Percentiles rank a stretch among this genome's conserved stretches.
Evolutionary conservation across 352 stramenopile genomes (phyloP).

Genomic region (Pythium utonaiense): DNA sequence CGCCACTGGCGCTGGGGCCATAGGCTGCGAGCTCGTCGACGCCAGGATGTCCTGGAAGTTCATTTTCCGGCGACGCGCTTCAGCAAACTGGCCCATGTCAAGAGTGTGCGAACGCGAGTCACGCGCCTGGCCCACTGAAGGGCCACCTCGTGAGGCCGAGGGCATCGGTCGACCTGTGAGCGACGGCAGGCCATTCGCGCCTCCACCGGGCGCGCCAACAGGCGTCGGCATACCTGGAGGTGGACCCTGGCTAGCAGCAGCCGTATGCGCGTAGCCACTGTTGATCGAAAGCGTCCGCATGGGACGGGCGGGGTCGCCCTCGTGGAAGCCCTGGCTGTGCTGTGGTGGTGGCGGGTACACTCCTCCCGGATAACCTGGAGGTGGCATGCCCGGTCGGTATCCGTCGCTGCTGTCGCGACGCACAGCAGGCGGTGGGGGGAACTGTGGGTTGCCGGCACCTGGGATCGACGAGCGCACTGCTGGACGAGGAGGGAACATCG

Average conservation of each 20-base stretch:
- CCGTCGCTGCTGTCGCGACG: constrained; percentile 36
- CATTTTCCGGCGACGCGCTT: constrained; percentile 79
- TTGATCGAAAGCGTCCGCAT: constrained; percentile 68
- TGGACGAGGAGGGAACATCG: constrained; percentile 63
- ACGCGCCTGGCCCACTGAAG: constrained; percentile 67
- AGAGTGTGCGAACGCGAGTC: constrained; percentile 81
- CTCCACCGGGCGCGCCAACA: constrained; percentile 24
- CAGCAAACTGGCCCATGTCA: constrained; percentile 80
- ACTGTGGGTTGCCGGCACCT: constrained; percentile 45
- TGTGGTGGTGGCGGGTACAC: constrained; percentile 19
- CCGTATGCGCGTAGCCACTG: constrained; percentile 41
- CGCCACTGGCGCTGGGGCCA: constrained; percentile 7
- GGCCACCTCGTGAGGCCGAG: constrained; percentile 26
- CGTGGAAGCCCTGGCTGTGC: constrained; percentile 16
- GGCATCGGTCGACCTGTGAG: constrained; percentile 50
- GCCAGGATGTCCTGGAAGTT: constrained; percentile 87
- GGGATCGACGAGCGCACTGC: constrained; percentile 49
- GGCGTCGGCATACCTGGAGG: constrained; percentile 21
- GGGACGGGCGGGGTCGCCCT: constrained; percentile 30
- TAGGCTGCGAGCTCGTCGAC: constrained; percentile 28
- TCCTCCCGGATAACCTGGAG: constrained; percentile 2
- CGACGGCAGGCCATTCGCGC: constrained; percentile 37
- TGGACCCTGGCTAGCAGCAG: not conserved
- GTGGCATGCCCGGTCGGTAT: constrained; percentile 27
- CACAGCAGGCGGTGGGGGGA: constrained; percentile 43